Conservation (phyloP, 2,329 filamentous ascomycete species). For the Aspergillus carbonarius region DNA sequence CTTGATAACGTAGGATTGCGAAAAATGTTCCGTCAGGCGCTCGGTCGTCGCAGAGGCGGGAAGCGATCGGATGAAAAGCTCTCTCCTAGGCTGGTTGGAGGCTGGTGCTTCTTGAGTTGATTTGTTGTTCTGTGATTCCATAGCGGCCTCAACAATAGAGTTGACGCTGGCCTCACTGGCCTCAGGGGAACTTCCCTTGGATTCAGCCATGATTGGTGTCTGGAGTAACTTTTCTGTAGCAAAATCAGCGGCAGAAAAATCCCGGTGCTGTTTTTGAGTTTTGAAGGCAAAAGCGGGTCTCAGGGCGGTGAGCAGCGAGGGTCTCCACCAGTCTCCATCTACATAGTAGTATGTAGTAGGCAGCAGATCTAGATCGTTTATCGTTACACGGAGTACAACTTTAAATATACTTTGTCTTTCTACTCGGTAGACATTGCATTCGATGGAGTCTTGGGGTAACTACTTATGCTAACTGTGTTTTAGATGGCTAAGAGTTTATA, state of each 20-base stretch:
- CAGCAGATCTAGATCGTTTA: not conserved
- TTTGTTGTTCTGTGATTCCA: constrained; percentile 24
- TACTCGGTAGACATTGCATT: not conserved
- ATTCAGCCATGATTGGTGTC: constrained; percentile 20
- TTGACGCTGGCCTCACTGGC: constrained; percentile 15
- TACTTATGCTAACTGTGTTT: too few relatives aligned
- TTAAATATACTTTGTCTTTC: not conserved
- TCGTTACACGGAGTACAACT: not conserved
- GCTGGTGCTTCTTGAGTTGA: constrained; percentile 19
- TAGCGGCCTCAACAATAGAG: constrained; percentile 14
- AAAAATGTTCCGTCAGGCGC: constrained; percentile 82
- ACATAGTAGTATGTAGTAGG: not conserved
- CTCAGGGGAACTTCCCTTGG: constrained; percentile 37
- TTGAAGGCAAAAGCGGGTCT: constrained; percentile 16
- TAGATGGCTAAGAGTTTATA: too few relatives aligned
- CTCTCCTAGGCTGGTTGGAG: constrained; percentile 50
- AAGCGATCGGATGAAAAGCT: constrained; percentile 88
- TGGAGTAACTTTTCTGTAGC: constrained; percentile 18
- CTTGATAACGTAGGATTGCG: constrained; percentile 89
- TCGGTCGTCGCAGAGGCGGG: constrained; percentile 77
- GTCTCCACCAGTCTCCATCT: not conserved
- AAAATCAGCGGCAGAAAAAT: constrained; percentile 41
- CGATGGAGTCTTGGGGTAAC: too few relatives aligned
- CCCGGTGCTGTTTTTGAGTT: constrained; percentile 12
- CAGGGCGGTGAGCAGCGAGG: constrained; percentile 22